Percentiles rank a stretch among this genome's conserved stretches.
These are phyloP conservation scores for Brachypodium distachyon DNA, from an alignment of 202 grass and related monocot species.

Conservation along the genomic window DNA sequence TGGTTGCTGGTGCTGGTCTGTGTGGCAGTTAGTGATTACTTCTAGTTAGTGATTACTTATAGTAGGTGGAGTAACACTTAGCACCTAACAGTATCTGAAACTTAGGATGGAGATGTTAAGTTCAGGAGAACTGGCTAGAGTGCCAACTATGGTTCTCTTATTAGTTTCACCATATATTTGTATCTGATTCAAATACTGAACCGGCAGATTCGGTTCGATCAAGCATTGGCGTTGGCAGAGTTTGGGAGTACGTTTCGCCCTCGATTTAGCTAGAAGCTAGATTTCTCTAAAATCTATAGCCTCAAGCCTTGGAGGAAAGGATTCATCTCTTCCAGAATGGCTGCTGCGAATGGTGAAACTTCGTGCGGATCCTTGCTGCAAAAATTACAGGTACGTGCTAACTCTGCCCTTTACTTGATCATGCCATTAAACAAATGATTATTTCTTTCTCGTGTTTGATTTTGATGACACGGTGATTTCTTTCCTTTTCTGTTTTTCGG, in stretches of 20 bases:
- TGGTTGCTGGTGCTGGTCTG: not conserved
- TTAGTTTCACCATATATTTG: not conserved
- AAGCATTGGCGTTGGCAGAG: not conserved
- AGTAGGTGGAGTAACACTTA: not conserved
- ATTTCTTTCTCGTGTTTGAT: not conserved
- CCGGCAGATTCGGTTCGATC: not conserved
- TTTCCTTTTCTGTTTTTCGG: not conserved
- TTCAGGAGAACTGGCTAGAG: not conserved
- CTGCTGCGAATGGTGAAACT: constrained; percentile 23
- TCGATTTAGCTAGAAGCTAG: not conserved
- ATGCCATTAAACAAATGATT: not conserved
- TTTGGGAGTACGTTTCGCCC: not conserved
- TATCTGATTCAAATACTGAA: not conserved
- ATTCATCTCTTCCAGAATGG: not conserved
- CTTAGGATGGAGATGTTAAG: not conserved
- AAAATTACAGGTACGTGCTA: constrained; percentile 40
- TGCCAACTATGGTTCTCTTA: not conserved
- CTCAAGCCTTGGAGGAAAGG: not conserved
- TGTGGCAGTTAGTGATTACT: not conserved
- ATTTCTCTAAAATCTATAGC: not conserved
- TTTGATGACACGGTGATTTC: not conserved
- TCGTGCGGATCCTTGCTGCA: constrained; percentile 58
- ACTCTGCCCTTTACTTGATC: not conserved
- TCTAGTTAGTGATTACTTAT: not conserved
- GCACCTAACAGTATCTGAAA: not conserved